Base-by-base conservation (phyloP, 306 rosid species). In the Glycine soja region DNA sequence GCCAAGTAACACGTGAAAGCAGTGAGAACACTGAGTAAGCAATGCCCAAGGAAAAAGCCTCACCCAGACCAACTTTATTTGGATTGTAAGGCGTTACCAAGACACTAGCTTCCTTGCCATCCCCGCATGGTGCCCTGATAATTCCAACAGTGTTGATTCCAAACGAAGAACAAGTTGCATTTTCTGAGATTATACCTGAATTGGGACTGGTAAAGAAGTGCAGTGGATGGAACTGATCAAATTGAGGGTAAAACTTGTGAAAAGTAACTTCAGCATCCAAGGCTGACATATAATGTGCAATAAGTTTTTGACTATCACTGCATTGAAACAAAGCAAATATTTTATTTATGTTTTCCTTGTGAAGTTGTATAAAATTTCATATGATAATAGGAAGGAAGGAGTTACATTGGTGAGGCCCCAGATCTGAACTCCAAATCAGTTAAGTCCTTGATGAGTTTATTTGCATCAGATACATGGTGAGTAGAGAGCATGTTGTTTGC, bases 91-190 rank as follows among this genome's bases (percentile, higher is more conserved):
- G 97, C 0, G 99, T 95, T 59, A 95, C 99, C 79, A 95, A 85
- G 78, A 95, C 96, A 80, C 91, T 93, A 64, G 98, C 92, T 93
- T 95, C 99, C 85, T 93, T 95, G 72, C 99, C 99, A 89, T 95
- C 99, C 74, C 96, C 97, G 5, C 91, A 93, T 2, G 98, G 93
- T 19, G 99, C 99, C 88, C 98, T 89, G 70, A 93, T 86, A 80
- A 95, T 95, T 74, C 99, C 99, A 87, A 90, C 83, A 56, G 91
- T 87, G 88, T 91, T 91, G 45, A 88, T 79, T 57, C 97, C 98
- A 15, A 79, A 78, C 14, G 87, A 86, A 59, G 91, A 86, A 83
- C 98, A 93, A 64, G 92, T 90, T 34, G 81, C 61, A 50, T 91
- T 93, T 84, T 84, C 87, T 81, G 78, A 72, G n/a, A 84, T 8